Evolutionary conservation across 1,284 basidiomycete genomes (phyloP), one percentile per base, ranked within the genome.

Genomic region (Ustilago xerochloae): DNA sequence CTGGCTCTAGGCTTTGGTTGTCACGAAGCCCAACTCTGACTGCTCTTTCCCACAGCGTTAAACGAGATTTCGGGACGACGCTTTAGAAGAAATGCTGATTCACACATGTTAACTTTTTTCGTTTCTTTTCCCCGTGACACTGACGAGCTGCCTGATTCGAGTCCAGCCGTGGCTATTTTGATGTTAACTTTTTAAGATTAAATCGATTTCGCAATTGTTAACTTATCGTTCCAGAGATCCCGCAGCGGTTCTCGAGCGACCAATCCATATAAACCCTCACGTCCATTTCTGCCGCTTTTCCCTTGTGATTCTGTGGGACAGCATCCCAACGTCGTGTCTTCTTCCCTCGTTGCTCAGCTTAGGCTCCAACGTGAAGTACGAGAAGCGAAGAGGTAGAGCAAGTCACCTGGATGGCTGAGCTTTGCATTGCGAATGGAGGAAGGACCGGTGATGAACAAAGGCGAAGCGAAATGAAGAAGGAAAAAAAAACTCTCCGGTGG

Each of bases 211-310:
- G 18, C 9, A 22, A 43, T 49, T 68, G 55, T 63, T 63, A 63
- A 68, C 60, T 59, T 68, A 10, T 69, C 66, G 66, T 69, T 69
- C 66, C 61, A 69, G 66, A 69, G 28, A 56, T 63, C 33, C 66
- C 65, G 54, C 65, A 43, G 59, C 65, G 46, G 33, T 36, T 29
- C 32, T 10, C 22, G 18, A 29, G 29, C 48, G 32, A 24, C 15
- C 22, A 13, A 35, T 22, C 28, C 28, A 18, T n/a, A n/a, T n/a
- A 41, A 30, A 15, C 26, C 30, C 46, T 20, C 39, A 45, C 30
- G 47, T 49, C 47, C 30, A 16, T n/a, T 47, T 47, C 26, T 7
- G 45, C 45, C 45, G 26, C 26, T 22, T 41, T n/a, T 7, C 35
- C 35, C 6, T n/a, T 16, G 35, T 36, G 7, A 6, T 5, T 15